Conservation (phyloP, 2,329 filamentous ascomycete genomes). For the Mycocentrospora acerina region DNA sequence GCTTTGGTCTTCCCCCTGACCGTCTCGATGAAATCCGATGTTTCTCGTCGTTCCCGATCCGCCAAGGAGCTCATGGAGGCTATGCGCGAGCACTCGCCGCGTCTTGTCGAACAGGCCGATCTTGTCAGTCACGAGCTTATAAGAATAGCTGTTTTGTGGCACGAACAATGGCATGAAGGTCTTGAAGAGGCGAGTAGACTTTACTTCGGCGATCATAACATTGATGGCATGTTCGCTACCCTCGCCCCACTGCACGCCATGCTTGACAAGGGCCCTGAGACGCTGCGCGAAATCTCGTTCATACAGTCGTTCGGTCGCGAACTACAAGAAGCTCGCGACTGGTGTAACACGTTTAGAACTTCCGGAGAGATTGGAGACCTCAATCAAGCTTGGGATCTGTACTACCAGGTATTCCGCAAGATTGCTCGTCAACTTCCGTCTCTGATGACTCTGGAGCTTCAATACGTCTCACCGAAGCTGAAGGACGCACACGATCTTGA, state of each 20-base stretch:
- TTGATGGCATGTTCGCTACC: conserved; percentile 93
- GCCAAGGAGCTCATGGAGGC: conserved; percentile 95
- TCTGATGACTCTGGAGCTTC: conserved; percentile 86
- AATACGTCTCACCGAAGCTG: conserved; percentile 94
- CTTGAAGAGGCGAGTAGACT: conserved; percentile 93
- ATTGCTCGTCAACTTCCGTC: conserved; percentile 93
- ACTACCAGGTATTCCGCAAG: conserved; percentile 96
- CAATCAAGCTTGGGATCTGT: conserved; percentile 98
- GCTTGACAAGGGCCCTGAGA: conserved; percentile 88
- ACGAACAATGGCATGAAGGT: conserved; percentile 98
- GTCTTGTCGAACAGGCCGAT: conserved; percentile 91
- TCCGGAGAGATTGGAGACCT: conserved; percentile 91
- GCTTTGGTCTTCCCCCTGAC: conserved; percentile 96
- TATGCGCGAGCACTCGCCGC: conserved; percentile 92
- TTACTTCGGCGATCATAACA: conserved; percentile 97
- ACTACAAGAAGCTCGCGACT: conserved; percentile 90
- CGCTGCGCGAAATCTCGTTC: conserved; percentile 93
- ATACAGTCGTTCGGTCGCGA: conserved; percentile 96
- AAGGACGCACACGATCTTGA: conserved; percentile 83
- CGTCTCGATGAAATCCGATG: conserved; percentile 96
- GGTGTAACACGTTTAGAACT: conserved; percentile 87
- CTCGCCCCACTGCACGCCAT: conserved; percentile 89
- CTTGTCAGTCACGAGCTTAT: conserved; percentile 96
- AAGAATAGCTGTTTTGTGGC: conserved; percentile 94
- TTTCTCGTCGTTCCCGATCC: conserved; percentile 79